phyloP scores from a whole-genome alignment of 2,329 filamentous ascomycete species.

The Penicillium sp. region DNA sequence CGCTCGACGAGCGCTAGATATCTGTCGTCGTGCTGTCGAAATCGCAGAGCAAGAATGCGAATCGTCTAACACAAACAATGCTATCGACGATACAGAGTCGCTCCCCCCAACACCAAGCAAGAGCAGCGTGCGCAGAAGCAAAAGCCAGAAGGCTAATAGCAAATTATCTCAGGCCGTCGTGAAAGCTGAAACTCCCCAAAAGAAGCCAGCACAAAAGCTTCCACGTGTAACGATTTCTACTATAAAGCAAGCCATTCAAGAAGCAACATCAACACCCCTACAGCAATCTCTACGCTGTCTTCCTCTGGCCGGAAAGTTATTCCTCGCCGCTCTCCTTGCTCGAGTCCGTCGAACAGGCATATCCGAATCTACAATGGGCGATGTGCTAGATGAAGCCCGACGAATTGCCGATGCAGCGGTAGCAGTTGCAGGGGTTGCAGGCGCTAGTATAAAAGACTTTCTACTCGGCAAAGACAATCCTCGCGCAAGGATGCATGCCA shows the following conservation, averaged over 20 bases:
- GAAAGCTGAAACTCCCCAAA: constrained; percentile 15
- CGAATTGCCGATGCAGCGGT: constrained; percentile 53
- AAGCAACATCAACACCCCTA: constrained; percentile 87
- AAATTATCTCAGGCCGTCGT: constrained; percentile 5
- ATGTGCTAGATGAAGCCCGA: constrained; percentile 82
- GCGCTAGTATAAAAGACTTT: constrained; percentile 56
- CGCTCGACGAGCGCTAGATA: constrained; percentile 85
- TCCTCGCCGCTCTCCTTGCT: constrained; percentile 77
- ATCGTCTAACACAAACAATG: constrained; percentile 21
- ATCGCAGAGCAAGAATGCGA: constrained; percentile 74
- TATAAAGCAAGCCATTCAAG: constrained; percentile 89
- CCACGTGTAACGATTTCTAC: constrained; percentile 83
- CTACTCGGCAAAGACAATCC: constrained; percentile 46
- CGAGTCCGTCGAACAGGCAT: constrained; percentile 78
- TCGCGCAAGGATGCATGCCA: constrained; percentile 50
- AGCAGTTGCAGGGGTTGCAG: constrained; percentile 50
- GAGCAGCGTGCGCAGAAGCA: constrained; percentile 29
- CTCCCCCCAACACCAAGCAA: constrained; percentile 45
- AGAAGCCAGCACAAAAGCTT: constrained; percentile 10
- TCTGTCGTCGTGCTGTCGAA: constrained; percentile 91
- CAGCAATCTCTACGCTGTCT: constrained; percentile 83
- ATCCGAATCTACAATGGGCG: constrained; percentile 80
- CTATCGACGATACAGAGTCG: constrained; percentile 29
- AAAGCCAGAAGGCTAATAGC: constrained; percentile 16
- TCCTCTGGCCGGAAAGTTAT: constrained; percentile 76